Evolutionary conservation across 768 basidiomycete genomes (phyloP).

Genomic region (Termitomyces sp.): DNA sequence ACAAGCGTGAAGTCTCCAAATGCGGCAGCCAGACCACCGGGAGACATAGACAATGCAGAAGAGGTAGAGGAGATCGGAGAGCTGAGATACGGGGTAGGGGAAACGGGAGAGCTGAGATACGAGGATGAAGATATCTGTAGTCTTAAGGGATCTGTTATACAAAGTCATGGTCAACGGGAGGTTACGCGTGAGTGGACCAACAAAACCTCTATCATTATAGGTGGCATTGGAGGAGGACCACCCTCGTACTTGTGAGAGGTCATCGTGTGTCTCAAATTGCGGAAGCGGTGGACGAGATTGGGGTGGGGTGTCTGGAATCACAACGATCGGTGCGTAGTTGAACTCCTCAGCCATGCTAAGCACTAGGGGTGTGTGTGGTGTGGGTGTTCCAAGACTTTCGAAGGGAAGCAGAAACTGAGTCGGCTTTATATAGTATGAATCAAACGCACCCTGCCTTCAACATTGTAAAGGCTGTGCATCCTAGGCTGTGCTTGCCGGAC

Average conservation of each 20-base stretch:
- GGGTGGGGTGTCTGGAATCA: conserved; percentile 11
- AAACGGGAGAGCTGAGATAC: conserved; percentile 5
- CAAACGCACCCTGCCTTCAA: neutral
- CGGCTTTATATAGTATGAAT: neutral
- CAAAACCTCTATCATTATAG: conserved; percentile 2
- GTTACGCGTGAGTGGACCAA: neutral
- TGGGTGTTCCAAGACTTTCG: neutral
- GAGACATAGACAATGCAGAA: conserved; percentile 8
- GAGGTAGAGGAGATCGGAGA: conserved; percentile 5
- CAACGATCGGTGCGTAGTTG: conserved; percentile 1
- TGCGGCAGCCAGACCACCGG: neutral
- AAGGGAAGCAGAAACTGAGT: neutral
- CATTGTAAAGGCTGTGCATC: neutral
- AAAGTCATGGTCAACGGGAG: neutral
- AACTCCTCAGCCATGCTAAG: conserved; percentile 2
- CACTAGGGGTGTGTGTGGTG: neutral
- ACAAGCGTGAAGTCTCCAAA: neutral
- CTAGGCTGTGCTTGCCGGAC: conserved; percentile 1
- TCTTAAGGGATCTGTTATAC: neutral
- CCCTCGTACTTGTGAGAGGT: neutral
- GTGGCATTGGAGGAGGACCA: neutral
- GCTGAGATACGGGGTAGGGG: neutral
- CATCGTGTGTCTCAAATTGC: neutral
- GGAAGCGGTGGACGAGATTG: neutral
- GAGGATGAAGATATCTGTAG: neutral